These are phyloP conservation scores for Thielaviopsis populi DNA, from an alignment of 2,329 filamentous ascomycete species.

Conservation along the genomic window DNA sequence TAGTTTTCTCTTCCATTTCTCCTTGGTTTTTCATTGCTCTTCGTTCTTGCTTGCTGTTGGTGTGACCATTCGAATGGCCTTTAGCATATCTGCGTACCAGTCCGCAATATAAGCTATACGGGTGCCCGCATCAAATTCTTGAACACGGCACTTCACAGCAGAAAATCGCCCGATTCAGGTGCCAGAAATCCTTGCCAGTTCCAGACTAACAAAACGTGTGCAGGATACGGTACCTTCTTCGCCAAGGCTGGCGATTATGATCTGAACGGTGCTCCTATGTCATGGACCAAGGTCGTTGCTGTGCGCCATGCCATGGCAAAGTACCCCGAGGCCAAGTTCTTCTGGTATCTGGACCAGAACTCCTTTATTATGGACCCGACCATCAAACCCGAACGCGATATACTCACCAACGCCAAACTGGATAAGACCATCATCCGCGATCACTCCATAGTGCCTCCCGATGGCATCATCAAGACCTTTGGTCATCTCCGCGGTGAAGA, in stretches of 20 bases:
- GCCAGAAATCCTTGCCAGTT: neutral
- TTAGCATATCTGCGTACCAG: neutral
- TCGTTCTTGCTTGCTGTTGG: neutral
- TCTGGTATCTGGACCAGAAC: constrained; percentile 79
- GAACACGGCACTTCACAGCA: constrained; percentile 5
- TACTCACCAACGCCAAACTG: constrained; percentile 53
- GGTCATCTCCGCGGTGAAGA: constrained; percentile 60
- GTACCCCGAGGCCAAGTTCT: constrained; percentile 59
- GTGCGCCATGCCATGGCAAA: constrained; percentile 76
- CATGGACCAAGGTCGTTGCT: constrained; percentile 70
- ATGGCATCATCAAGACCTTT: constrained; percentile 95
- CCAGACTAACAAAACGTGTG: constrained; percentile 8
- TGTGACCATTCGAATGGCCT: neutral
- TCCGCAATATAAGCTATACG: constrained; percentile 2
- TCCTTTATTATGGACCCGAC: constrained; percentile 77
- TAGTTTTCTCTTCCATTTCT: neutral
- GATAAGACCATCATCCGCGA: constrained; percentile 73
- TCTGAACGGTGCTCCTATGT: constrained; percentile 41
- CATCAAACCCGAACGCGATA: constrained; percentile 51
- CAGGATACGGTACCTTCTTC: constrained; percentile 79
- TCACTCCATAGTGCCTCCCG: constrained; percentile 75
- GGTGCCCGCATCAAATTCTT: constrained; percentile 6
- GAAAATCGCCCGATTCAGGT: neutral
- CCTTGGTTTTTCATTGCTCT: neutral
- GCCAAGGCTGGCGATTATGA: constrained; percentile 63